Conservation (phyloP, 2,329 filamentous ascomycete genomes). For the Triangularia verruculosa region DNA sequence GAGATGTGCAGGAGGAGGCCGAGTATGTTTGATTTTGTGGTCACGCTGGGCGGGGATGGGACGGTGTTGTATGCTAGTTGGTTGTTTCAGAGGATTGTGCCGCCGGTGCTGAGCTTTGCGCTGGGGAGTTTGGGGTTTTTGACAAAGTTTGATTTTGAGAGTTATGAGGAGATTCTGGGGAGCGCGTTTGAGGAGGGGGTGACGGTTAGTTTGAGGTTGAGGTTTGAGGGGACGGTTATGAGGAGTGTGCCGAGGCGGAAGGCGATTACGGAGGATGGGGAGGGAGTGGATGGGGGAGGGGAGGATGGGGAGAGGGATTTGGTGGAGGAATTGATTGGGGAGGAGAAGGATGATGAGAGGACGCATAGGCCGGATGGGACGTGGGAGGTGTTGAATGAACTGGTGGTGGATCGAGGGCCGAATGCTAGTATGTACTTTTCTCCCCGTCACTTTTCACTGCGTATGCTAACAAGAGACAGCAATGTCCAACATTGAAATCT, state of each 20-base stretch:
- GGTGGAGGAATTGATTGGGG: slow-evolving; percentile 85
- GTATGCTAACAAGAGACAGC: slow-evolving; percentile 45
- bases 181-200: slow-evolving; percentile 78
- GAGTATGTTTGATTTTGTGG: slow-evolving; percentile 88
- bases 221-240: slow-evolving; percentile 95
- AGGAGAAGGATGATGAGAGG: slow-evolving; percentile 76
- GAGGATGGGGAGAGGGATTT: slow-evolving; percentile 56
- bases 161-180: slow-evolving; percentile 66
- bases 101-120: slow-evolving; percentile 87
- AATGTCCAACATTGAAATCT: slow-evolving; percentile 89
- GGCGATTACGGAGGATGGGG: slow-evolving; percentile 29
- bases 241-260: slow-evolving; percentile 55
- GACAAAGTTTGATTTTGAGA: slow-evolving; percentile 90
- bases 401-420: slow-evolving; percentile 92
- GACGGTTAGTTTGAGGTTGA: slow-evolving; percentile 78
- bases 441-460: not conserved
- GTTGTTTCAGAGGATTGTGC: slow-evolving; percentile 94
- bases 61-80: slow-evolving; percentile 95
- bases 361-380: slow-evolving; percentile 84
- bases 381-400: slow-evolving; percentile 90
- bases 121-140: slow-evolving; percentile 91
- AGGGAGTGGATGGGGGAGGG: slow-evolving; percentile 16
- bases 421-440: slow-evolving; percentile 62
- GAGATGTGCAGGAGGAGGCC: slow-evolving; percentile 73
- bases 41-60: slow-evolving; percentile 92